phyloP scores from a whole-genome alignment of 306 rosid species.

The Fagus sylvatica region DNA sequence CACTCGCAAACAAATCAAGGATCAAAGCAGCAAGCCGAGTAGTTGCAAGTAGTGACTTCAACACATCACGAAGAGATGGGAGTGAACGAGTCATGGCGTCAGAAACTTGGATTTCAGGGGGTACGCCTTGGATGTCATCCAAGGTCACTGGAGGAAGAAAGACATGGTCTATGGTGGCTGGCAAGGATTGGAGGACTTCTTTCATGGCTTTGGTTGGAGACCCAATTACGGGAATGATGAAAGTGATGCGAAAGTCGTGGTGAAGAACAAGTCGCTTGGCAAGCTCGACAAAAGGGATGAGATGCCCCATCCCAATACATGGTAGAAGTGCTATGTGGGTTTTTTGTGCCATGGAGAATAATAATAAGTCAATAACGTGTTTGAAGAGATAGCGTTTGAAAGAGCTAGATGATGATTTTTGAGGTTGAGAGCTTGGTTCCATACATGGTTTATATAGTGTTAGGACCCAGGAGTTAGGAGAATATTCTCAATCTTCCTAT shows the following conservation, averaged over 20 bases:
- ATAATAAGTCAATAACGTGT: too few relatives aligned
- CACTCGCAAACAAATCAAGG: slow-evolving; percentile 19
- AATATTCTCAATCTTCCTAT: too few relatives aligned
- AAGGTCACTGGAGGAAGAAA: slow-evolving; percentile 21
- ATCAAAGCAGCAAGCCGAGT: slow-evolving; percentile 5
- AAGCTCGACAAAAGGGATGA: slow-evolving; percentile 29
- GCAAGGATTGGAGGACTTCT: slow-evolving; percentile 24
- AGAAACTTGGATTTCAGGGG: neutral
- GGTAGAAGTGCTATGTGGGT: slow-evolving; percentile 33
- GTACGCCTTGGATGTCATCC: neutral
- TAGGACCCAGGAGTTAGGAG: too few relatives aligned
- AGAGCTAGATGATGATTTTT: too few relatives aligned
- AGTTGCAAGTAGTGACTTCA: slow-evolving; percentile 8
- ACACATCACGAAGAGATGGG: slow-evolving; percentile 10
- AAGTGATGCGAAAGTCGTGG: slow-evolving; percentile 27
- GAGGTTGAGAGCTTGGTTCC: too few relatives aligned
- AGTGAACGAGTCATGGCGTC: slow-evolving; percentile 10
- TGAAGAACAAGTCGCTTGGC: slow-evolving; percentile 26
- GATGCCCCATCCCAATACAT: slow-evolving; percentile 25
- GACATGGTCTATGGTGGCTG: slow-evolving; percentile 22
- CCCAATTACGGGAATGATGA: slow-evolving; percentile 34
- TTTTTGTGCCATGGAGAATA: slow-evolving; percentile 12
- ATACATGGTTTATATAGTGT: too few relatives aligned
- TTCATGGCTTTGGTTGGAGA: neutral
- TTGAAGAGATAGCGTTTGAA: too few relatives aligned